Percentiles rank a stretch among this genome's conserved stretches.
These are phyloP conservation scores for Diaporthe batatas DNA, from an alignment of 2,329 filamentous ascomycete genomes.

Conservation along the genomic window DNA sequence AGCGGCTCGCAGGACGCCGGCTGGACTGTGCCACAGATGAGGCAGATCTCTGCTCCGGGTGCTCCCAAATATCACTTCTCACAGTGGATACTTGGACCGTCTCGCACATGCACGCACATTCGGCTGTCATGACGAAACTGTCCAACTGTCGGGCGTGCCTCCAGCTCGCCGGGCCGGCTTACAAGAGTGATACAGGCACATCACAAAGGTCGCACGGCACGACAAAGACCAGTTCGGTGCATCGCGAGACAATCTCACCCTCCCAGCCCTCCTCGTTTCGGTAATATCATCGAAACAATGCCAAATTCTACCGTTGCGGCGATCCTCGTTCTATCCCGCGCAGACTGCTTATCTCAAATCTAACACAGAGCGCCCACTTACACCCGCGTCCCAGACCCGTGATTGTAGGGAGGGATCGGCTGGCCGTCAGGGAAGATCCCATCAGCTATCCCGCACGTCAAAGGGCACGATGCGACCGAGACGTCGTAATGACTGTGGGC, in stretches of 20 bases:
- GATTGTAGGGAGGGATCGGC: conserved; percentile 36
- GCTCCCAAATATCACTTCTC: not conserved
- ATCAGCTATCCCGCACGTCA: conserved; percentile 39
- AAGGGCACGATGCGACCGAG: conserved; percentile 34
- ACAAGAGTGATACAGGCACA: not conserved
- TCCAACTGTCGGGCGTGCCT: conserved; percentile 4
- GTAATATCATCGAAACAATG: conserved; percentile 28
- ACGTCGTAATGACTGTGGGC: conserved; percentile 23
- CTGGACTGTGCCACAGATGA: conserved; percentile 11
- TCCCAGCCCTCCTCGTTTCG: conserved; percentile 24
- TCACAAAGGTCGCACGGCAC: not conserved
- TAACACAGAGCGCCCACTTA: conserved; percentile 29
- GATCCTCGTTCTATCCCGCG: conserved; percentile 11
- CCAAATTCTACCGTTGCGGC: conserved; percentile 17
- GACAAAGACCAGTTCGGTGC: conserved; percentile 10
- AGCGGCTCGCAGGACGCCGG: conserved; percentile 10
- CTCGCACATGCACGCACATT: not conserved
- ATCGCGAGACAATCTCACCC: conserved; percentile 28
- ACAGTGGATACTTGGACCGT: not conserved
- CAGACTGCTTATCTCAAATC: conserved; percentile 31
- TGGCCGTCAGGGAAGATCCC: conserved; percentile 39
- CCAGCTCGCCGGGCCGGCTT: not conserved
- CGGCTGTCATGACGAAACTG: conserved; percentile 7
- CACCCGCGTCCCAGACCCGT: conserved; percentile 22
- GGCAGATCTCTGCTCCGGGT: conserved; percentile 8